Percentiles rank a stretch among this genome's conserved stretches.
These are phyloP conservation scores for Syncephalis plumigaleata DNA, from an alignment of 371 early-diverging fungal genomes.

Conservation along the genomic window DNA sequence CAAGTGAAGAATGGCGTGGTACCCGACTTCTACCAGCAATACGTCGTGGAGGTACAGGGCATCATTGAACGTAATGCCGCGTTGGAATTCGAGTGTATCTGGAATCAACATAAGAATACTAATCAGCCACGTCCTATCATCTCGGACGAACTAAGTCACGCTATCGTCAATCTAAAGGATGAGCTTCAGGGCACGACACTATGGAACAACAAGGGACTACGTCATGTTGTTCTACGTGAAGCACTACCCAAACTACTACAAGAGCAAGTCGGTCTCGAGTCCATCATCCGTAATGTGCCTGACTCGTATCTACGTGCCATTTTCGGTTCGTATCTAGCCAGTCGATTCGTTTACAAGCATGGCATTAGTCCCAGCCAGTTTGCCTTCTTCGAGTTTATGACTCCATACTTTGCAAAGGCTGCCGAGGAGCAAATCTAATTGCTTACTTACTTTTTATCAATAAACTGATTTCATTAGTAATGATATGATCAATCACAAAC, in stretches of 20 bases:
- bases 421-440: neutral
- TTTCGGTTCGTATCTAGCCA: constrained; percentile 89
- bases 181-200: constrained; percentile 79
- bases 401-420: constrained; percentile 20
- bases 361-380: constrained; percentile 90
- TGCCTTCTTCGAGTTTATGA: constrained; percentile 97
- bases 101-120: constrained; percentile 71
- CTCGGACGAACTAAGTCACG: constrained; percentile 79
- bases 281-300: constrained; percentile 73
- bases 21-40: constrained; percentile 79
- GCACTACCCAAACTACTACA: constrained; percentile 88
- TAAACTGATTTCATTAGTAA: too few species aligned
- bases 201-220: constrained; percentile 80
- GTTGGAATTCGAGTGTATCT: constrained; percentile 88
- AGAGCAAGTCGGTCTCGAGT: constrained; percentile 73
- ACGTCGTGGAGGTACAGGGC: constrained; percentile 78
- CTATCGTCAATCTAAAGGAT: constrained; percentile 84
- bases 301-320: constrained; percentile 89
- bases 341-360: constrained; percentile 89
- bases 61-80: constrained; percentile 89
- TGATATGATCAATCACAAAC: too few species aligned
- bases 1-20: constrained; percentile 58
- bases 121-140: constrained; percentile 63
- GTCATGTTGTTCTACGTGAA: constrained; percentile 63
- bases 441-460: too few species aligned